These are phyloP conservation scores for Lotmaria passim DNA, from an alignment of 208 protist species.

Conservation along the genomic window DNA sequence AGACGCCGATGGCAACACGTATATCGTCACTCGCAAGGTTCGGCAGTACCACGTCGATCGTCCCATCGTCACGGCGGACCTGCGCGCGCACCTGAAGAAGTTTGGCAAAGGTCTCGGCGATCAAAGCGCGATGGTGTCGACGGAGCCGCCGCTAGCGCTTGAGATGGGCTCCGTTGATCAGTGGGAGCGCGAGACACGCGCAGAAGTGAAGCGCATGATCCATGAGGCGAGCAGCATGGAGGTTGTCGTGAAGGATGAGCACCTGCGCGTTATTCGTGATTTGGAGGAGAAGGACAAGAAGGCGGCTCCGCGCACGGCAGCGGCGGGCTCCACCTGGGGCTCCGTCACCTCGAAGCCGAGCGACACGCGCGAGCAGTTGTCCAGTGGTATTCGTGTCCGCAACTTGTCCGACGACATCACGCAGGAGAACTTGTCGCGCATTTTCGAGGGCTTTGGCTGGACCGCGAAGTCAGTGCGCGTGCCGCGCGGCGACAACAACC, in stretches of 20 bases:
- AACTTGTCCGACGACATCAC: slow-evolving; percentile 87
- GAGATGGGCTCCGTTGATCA: slow-evolving; percentile 82
- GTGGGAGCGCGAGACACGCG: slow-evolving; percentile 71
- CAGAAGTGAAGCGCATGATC: slow-evolving; percentile 78
- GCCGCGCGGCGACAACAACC: slow-evolving; percentile 51
- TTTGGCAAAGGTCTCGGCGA: slow-evolving; percentile 65
- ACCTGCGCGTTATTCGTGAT: slow-evolving; percentile 48
- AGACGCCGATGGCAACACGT: slow-evolving; percentile 65
- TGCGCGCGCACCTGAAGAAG: slow-evolving; percentile 52
- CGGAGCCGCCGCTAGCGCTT: slow-evolving; percentile 72
- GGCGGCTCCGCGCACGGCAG: slow-evolving; percentile 24
- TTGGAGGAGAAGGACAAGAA: slow-evolving; percentile 57
- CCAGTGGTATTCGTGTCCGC: slow-evolving; percentile 69
- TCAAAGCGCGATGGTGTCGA: slow-evolving; percentile 48
- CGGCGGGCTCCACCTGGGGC: slow-evolving; percentile 56
- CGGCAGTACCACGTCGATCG: slow-evolving; percentile 66
- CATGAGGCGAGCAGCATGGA: slow-evolving; percentile 57
- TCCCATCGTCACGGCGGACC: slow-evolving; percentile 47
- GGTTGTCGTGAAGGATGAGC: slow-evolving; percentile 67
- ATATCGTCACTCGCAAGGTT: slow-evolving; percentile 74
- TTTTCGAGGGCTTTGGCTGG: slow-evolving; percentile 69
- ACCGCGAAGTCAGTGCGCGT: slow-evolving; percentile 67
- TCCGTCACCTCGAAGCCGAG: slow-evolving; percentile 35
- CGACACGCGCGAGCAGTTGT: slow-evolving; percentile 44
- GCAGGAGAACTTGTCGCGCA: slow-evolving; percentile 71